phyloP scores from a whole-genome alignment of 352 stramenopile genomes.

The Phytophthora syringae region DNA sequence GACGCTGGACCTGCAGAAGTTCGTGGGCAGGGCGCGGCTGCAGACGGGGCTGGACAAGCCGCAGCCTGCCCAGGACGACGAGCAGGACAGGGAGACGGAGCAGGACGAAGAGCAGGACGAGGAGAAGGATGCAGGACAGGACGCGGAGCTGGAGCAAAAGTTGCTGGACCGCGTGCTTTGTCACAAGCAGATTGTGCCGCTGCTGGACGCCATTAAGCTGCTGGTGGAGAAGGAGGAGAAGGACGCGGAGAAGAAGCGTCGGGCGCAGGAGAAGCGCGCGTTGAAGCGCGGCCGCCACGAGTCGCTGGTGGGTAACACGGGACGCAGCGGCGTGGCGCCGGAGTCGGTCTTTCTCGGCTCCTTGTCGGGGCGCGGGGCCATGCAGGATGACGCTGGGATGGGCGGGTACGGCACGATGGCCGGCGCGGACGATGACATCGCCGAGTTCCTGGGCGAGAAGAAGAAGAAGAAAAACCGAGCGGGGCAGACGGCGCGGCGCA shows the following conservation, averaged over 20 bases:
- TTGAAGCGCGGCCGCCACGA: constrained; percentile 63
- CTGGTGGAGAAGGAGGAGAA: constrained; percentile 61
- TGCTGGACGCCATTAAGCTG: constrained; percentile 64
- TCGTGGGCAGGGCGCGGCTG: constrained; percentile 51
- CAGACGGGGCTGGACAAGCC: constrained; percentile 51
- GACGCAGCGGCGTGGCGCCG: constrained; percentile 55
- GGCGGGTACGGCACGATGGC: constrained; percentile 43
- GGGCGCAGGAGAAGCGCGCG: constrained; percentile 64
- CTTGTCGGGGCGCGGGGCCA: constrained; percentile 55
- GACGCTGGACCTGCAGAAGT: constrained; percentile 52
- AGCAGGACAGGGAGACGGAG: constrained; percentile 20
- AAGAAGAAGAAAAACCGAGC: constrained; percentile 89
- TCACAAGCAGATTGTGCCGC: constrained; percentile 74
- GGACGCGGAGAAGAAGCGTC: constrained; percentile 65
- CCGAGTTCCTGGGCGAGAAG: constrained; percentile 84
- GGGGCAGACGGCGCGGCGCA: constrained; percentile 77
- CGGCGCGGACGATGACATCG: constrained; percentile 78
- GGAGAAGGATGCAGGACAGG: constrained; percentile 39
- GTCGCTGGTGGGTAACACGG: constrained; percentile 64
- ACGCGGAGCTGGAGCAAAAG: constrained; percentile 37
- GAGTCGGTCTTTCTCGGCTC: constrained; percentile 82
- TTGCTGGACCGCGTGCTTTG: constrained; percentile 66
- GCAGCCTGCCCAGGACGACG: not conserved
- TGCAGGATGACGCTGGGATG: constrained; percentile 37
- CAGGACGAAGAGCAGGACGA: constrained; percentile 17